Conservation (phyloP, 306 rosid genomes). For the Cucumis cinereus region DNA sequence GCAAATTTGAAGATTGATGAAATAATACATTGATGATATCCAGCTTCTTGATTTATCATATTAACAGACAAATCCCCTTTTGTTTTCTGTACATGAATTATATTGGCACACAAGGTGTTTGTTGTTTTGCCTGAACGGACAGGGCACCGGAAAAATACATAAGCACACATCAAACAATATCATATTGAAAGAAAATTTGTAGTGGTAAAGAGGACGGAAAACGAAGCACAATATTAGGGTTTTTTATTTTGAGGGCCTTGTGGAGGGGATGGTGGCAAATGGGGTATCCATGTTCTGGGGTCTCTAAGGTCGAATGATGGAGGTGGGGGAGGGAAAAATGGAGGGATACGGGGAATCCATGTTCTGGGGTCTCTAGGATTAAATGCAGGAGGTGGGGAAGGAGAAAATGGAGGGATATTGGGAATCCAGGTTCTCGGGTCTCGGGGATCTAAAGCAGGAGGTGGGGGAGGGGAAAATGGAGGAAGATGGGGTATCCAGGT, state of each 20-base stretch:
- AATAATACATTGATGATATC: background rate
- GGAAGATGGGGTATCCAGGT: conserved; percentile 36
- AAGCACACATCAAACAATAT: background rate
- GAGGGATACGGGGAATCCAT: conserved; percentile 40
- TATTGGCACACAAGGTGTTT: background rate
- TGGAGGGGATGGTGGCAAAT: conserved; percentile 28
- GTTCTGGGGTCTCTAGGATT: conserved; percentile 39
- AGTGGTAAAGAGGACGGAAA: background rate
- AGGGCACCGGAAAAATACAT: background rate
- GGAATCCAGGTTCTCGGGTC: conserved; percentile 57
- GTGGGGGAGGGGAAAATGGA: conserved; percentile 19
- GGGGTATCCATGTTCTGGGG: conserved; percentile 43
- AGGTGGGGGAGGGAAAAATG: conserved; percentile 16
- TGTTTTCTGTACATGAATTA: conserved; percentile 1
- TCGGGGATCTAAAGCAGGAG: conserved; percentile 21
- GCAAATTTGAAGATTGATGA: background rate
- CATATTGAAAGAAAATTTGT: background rate
- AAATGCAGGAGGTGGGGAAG: conserved; percentile 28
- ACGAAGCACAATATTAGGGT: conserved; percentile 18
- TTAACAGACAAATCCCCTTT: background rate
- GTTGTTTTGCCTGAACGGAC: conserved; percentile 4
- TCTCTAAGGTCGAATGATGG: conserved; percentile 34
- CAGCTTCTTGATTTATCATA: conserved; percentile 3
- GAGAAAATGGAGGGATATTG: conserved; percentile 27
- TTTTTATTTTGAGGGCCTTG: conserved; percentile 16